Evolutionary conservation across 2,329 filamentous ascomycete genomes (phyloP).

Genomic region (Ophiostoma novo-ulmi): DNA sequence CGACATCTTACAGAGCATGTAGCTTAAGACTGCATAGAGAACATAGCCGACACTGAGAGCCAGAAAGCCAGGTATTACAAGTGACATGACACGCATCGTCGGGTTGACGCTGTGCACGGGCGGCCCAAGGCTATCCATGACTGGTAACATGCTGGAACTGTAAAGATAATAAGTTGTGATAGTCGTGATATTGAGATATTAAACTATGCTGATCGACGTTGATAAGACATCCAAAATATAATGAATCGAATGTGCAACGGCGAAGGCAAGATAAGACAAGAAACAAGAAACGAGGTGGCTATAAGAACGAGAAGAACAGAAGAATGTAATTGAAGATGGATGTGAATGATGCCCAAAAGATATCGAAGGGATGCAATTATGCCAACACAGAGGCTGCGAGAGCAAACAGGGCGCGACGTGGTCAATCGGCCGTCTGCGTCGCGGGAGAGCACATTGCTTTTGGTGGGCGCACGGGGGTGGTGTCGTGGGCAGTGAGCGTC

Average conservation of each 20-base stretch:
- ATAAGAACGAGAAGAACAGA: not conserved
- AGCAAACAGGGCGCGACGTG: constrained; percentile 7
- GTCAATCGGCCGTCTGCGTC: constrained; percentile 12
- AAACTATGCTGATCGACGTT: not conserved
- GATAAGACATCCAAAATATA: not conserved
- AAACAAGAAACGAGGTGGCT: not conserved
- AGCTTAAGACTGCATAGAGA: constrained; percentile 64
- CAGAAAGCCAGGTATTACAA: constrained; percentile 64
- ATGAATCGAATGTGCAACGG: not conserved
- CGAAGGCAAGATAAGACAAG: not conserved
- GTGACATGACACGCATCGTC: constrained; percentile 21
- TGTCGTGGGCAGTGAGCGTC: not conserved
- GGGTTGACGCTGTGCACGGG: constrained; percentile 24
- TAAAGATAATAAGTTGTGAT: not conserved
- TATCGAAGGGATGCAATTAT: not conserved
- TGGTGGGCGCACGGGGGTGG: not conserved
- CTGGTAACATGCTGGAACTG: not conserved
- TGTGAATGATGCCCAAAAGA: not conserved
- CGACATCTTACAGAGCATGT: constrained; percentile 57
- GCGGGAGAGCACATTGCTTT: constrained; percentile 14
- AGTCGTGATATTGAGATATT: not conserved
- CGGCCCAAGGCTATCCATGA: not conserved
- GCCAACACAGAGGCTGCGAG: not conserved
- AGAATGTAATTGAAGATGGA: not conserved
- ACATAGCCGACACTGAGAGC: constrained; percentile 61